Evolutionary conservation across 192 early-diverging fungal species (phyloP), one percentile per base, ranked within the genome.

Genomic region (Thamnidium elegans): DNA sequence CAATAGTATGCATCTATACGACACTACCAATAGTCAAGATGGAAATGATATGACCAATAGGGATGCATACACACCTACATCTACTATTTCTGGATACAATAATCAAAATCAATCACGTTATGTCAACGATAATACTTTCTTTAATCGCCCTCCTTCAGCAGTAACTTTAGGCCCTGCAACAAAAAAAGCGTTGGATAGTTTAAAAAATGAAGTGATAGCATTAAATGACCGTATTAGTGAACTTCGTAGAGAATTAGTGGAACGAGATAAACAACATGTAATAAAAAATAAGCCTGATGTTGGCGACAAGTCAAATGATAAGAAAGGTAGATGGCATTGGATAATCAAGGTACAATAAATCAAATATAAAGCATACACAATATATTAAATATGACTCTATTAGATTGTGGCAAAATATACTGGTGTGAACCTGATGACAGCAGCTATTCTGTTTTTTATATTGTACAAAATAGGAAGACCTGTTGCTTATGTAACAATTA

Each of bases 161-260:
- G 32, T 45, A 21, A 45, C 63, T 44, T 55, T 76, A 17, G 69
- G 69, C 1, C 65, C 74, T 11, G 66, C 69, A 8, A 68, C 74
- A 34, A 71, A 71, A 61, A 44, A 66, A 47, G 63, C 70, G 13
- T 50, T 76, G 19, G 66, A 76, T 48, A 45, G 52, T 21, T 48
- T 71, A 21, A 69, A 76, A 62, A 45, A 63, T 7, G 74, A 76
- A 45, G 62, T 76, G 11, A 58, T 67, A 31, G 66, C 66, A 23
- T 50, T 76, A 45, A 71, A 71, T 53, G 69, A 71, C 30, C 65
- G 74, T 7, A 60, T 76, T 13, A 69, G 71, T 51, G 66, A 67
- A 3, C 21, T 76, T 7, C 60, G 66, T 50, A 43, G 56, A 30
- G 74, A 71, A 65, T 30, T 76, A 19, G 34, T 67, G 9, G 59